Base-by-base conservation (phyloP, 2,329 filamentous ascomycete species). In the Aspergillus fischeri region DNA sequence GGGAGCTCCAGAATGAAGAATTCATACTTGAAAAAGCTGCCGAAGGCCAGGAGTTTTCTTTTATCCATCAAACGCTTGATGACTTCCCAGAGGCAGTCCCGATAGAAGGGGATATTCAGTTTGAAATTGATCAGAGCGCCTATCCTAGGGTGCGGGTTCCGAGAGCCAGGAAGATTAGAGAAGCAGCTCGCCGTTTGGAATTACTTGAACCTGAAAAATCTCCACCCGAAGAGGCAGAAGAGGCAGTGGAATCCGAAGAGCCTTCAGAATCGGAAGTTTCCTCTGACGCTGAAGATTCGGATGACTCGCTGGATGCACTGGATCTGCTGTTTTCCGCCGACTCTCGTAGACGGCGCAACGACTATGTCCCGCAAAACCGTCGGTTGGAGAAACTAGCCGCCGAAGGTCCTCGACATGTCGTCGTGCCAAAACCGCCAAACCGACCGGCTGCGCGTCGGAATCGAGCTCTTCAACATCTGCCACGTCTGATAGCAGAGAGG, bases 41-140 rank as follows among this genome's bases (percentile, higher is more conserved):
- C 9, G 44, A 47, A 47, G 44, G 44, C 14, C 20, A 60, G 1
- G 64, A 66, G 9, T 61, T 68, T 20, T 59, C 53, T 21, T 78
- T 73, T 53, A 75, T 78, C 55, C 72, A 75, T 47, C 75, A 77
- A 56, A 69, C 66, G 3, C 61, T 75, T 21, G 56, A 63, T 9
- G 63, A 67, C 41, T 56, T 62, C 5, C 75, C 75, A 51, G 62
- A 74, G 25, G 60, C 60, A 50, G 67, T 60, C 2, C 70, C 69
- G 8, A 63, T 77, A 20, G 63, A 66, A 27, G 71, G 73, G 1
- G 50, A 61, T 11, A 70, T 76, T 52, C 65, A 63, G 1, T 77
- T 77, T 57, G 67, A 70, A 48, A 38, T 53, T 24, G 67, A 69
- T 27, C 54, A 42, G 21, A 54, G 24, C 53, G 51, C 55, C 49